phyloP scores from a whole-genome alignment of 345 rosid species.

The Gossypium raimondii region DNA sequence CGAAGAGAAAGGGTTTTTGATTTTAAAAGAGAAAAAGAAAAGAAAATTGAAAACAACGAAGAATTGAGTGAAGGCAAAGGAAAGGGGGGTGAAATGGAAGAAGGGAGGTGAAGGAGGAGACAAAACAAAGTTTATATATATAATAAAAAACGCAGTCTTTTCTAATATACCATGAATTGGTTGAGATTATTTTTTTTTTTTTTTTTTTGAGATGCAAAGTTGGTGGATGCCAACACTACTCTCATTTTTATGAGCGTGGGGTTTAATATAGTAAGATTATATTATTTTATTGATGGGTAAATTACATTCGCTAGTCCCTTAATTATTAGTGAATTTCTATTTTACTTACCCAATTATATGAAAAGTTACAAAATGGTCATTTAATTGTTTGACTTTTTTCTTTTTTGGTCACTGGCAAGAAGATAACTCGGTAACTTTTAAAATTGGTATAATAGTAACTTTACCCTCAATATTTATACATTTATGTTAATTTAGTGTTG shows the following conservation, averaged over 20 bases:
- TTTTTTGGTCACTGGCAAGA: too few relatives aligned
- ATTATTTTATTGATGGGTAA: too few relatives aligned
- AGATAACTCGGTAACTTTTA: too few relatives aligned
- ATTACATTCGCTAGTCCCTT: too few relatives aligned
- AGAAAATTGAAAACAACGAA: neutral
- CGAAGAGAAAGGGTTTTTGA: neutral
- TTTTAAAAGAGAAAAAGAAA: neutral
- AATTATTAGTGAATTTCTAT: too few relatives aligned
- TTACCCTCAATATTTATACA: too few relatives aligned
- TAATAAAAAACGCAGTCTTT: slow-evolving; percentile 11
- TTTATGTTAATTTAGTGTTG: too few relatives aligned
- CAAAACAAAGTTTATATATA: slow-evolving; percentile 7
- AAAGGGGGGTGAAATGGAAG: neutral
- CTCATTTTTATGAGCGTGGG: neutral
- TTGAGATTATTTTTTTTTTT: neutral
- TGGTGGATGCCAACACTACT: slow-evolving; percentile 5
- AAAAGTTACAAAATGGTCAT: too few relatives aligned
- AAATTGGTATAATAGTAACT: too few relatives aligned
- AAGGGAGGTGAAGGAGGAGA: neutral
- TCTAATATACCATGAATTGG: neutral
- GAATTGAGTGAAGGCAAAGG: slow-evolving; percentile 15
- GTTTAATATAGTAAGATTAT: too few relatives aligned
- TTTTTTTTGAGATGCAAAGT: neutral
- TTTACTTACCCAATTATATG: too few relatives aligned
- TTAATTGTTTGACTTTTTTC: too few relatives aligned